Percentiles rank a stretch among this genome's conserved stretches.
These are phyloP conservation scores for Cercophora samala DNA, from an alignment of 495 filamentous ascomycete genomes.

Conservation along the genomic window DNA sequence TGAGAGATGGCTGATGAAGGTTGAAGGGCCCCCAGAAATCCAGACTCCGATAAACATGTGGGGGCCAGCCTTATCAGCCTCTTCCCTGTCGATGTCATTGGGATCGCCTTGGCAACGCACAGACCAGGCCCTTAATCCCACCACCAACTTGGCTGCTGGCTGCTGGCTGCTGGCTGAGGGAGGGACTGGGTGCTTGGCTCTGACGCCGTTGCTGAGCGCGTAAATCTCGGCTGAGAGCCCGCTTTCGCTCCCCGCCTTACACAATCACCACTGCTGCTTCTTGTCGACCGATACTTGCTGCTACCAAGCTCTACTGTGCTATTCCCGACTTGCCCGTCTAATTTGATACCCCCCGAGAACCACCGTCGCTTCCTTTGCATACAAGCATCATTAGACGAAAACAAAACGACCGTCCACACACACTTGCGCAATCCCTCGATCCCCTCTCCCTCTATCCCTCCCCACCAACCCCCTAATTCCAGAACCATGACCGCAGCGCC, in stretches of 20 bases:
- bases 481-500: slow-evolving; percentile 48
- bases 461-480: slow-evolving; percentile 1
- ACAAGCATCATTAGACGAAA: background rate
- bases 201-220: slow-evolving; percentile 2
- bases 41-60: slow-evolving; percentile 1
- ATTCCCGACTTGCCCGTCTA: background rate
- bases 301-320: background rate
- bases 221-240: slow-evolving; percentile 14
- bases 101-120: background rate
- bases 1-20: background rate
- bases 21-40: background rate
- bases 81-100: background rate
- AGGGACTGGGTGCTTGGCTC: background rate
- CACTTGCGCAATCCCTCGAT: background rate
- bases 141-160: background rate
- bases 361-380: background rate
- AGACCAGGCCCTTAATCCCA: background rate
- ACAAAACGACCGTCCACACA: background rate
- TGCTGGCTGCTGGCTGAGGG: no score
- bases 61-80: slow-evolving; percentile 5
- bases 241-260: slow-evolving; percentile 2
- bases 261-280: background rate
- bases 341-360: background rate
- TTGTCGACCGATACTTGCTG: background rate
- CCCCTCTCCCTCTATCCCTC: background rate